A percentile compares a stretch with the other conserved stretches of the same genome.
phyloP scores from a whole-genome alignment of 2,329 filamentous ascomycete genomes.

The Ophiostoma perfectum region DNA sequence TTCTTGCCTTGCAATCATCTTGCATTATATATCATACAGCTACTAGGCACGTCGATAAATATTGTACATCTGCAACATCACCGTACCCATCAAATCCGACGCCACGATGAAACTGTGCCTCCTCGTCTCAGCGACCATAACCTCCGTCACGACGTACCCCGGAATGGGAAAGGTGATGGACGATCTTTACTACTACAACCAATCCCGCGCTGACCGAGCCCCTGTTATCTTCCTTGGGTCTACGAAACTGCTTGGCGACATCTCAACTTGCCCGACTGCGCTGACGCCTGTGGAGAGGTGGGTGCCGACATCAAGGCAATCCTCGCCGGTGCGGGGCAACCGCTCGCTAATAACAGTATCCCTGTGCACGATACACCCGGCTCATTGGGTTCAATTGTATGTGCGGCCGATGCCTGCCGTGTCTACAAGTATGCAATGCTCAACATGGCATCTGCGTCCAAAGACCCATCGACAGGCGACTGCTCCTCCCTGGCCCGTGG shows the following conservation, averaged over 20 bases:
- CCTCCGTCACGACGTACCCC: background rate
- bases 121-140: background rate
- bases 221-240: background rate
- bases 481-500: slow-evolving; percentile 39
- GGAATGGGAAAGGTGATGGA: slow-evolving; percentile 3
- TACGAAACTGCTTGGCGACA: background rate
- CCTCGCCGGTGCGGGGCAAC: background rate
- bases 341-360: background rate
- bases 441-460: background rate
- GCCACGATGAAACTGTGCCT: background rate
- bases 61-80: too few species aligned
- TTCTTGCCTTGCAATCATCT: background rate
- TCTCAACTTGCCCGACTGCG: background rate
- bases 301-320: slow-evolving; percentile 1
- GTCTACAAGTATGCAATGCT: slow-evolving; percentile 9
- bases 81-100: too few species aligned
- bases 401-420: background rate
- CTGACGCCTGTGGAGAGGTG: background rate
- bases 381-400: background rate
- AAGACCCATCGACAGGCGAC: background rate
- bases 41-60: background rate
- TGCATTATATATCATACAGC: background rate
- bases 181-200: background rate
- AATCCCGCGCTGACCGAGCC: background rate
- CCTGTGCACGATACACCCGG: background rate